Conservation (phyloP, 805 yeast genomes). For the Nakazawaea siamensis region DNA sequence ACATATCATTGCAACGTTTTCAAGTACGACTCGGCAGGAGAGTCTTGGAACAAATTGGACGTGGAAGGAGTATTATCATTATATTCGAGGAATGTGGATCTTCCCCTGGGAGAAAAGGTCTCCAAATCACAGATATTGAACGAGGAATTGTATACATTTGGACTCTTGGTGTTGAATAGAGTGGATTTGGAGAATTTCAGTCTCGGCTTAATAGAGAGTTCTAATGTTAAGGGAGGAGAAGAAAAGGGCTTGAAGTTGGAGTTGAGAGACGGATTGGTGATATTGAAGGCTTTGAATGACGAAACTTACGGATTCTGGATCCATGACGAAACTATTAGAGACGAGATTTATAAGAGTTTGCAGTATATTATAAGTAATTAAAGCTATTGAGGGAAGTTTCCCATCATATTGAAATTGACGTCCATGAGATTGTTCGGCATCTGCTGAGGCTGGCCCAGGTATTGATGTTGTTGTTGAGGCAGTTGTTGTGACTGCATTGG, state of each 20-base stretch:
- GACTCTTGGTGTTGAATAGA: slow-evolving; percentile 63
- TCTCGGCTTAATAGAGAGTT: slow-evolving; percentile 47
- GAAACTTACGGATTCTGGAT: slow-evolving; percentile 77
- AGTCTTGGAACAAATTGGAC: slow-evolving; percentile 66
- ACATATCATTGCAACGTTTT: slow-evolving; percentile 70
- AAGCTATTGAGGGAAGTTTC: slow-evolving; percentile 2
- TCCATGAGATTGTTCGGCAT: slow-evolving; percentile 8
- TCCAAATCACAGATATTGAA: slow-evolving; percentile 25
- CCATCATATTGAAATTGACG: slow-evolving; percentile 9
- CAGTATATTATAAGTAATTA: slow-evolving; percentile 12
- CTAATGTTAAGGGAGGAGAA: slow-evolving; percentile 18
- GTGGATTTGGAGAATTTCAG: slow-evolving; percentile 64
- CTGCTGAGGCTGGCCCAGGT: slow-evolving; percentile 13
- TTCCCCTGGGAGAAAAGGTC: neutral
- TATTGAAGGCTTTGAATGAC: slow-evolving; percentile 57
- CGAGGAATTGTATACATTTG: slow-evolving; percentile 46
- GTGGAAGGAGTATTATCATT: slow-evolving; percentile 64
- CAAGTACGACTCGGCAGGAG: slow-evolving; percentile 44
- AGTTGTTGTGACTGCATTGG: slow-evolving; percentile 12
- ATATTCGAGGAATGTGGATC: slow-evolving; percentile 38
- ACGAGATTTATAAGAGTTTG: slow-evolving; percentile 41
- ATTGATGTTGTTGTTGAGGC: slow-evolving; percentile 12
- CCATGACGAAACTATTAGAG: slow-evolving; percentile 60
- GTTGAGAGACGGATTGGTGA: slow-evolving; percentile 59
- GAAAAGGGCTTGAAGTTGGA: slow-evolving; percentile 50